Evolutionary conservation across 2,329 filamentous ascomycete species (phyloP).

Genomic region (Pseudofabraea citricarpa): DNA sequence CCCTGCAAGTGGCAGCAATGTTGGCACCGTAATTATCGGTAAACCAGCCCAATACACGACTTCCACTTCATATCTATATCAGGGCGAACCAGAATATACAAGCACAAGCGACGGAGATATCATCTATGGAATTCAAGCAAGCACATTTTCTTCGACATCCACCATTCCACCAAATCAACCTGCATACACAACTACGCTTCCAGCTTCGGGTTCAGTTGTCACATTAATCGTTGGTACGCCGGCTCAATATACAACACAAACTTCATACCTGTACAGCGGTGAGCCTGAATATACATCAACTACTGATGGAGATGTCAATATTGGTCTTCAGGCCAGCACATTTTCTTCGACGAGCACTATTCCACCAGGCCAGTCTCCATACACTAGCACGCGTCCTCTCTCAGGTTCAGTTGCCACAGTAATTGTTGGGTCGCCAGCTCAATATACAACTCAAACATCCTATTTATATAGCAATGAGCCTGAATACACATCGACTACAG

Average conservation of each 20-base stretch:
- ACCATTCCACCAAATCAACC: neutral
- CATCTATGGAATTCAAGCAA: neutral
- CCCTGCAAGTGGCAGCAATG: neutral
- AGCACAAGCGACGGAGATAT: neutral
- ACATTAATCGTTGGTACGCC: neutral
- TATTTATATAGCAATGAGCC: neutral
- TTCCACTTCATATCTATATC: neutral
- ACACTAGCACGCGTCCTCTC: neutral
- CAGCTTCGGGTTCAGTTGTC: neutral
- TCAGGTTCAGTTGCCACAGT: neutral
- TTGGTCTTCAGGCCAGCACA: neutral
- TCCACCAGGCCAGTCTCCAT: neutral
- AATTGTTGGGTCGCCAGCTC: neutral
- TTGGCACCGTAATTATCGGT: neutral
- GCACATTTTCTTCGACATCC: neutral
- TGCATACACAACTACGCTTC: neutral
- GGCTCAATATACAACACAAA: neutral
- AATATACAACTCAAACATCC: neutral
- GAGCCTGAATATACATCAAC: neutral
- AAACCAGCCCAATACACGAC: neutral
- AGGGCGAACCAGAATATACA: neutral
- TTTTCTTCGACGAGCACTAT: neutral
- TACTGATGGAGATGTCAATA: neutral
- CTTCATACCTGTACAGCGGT: neutral
- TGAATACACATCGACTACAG: neutral